Evolutionary conservation across 352 stramenopile species (phyloP), one percentile per base, ranked within the genome.

Genomic region (Phytopythium kandeliae): DNA sequence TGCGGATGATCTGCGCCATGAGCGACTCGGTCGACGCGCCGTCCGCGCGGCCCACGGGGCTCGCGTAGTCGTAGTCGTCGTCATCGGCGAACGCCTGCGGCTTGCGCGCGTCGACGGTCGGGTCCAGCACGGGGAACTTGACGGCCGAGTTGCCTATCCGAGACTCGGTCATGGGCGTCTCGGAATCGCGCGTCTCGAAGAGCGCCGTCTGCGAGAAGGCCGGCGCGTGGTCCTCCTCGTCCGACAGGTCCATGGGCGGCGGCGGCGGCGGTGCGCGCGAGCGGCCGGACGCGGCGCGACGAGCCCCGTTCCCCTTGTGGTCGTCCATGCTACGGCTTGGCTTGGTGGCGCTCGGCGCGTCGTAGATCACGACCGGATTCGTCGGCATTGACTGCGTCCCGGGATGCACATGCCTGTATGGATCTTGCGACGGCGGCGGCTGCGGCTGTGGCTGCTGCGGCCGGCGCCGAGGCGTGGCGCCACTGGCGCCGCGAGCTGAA

Each of bases 1-100:
- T 85, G 55, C 80, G 68, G 58, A 86, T 74, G 61, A 88, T 86
- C 50, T 83, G 77, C 31, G 65, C 51, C 69, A 88, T 86, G 55
- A 86, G 67, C 47, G 67, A 72, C 26, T 88, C 74, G 2, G 62
- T 59, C n/a, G 60, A 69, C 22, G 65, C 48, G 43, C 67, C 43
- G 30, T 51, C 30, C 13, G 37, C 31, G 21, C 37, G 45, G 33
- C 46, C 54, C 30, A 47, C 28, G 38, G 55, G 59, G 24, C 35
- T 55, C 15, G 46, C 41, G 38, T 48, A 42, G 5, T 47, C 24
- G 47, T 36, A 42, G 13, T 48, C 47, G 56, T 49, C 55, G 16
- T 35, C 55, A 25, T 30, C 45, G 47, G 8, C 33, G 19, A 16
- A 40, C 38, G 49, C 40, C 28, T 48, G 49, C 16, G 36, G 35